These are phyloP conservation scores for Volvox africanus DNA, from an alignment of 139 green algal genomes.

Conservation along the genomic window DNA sequence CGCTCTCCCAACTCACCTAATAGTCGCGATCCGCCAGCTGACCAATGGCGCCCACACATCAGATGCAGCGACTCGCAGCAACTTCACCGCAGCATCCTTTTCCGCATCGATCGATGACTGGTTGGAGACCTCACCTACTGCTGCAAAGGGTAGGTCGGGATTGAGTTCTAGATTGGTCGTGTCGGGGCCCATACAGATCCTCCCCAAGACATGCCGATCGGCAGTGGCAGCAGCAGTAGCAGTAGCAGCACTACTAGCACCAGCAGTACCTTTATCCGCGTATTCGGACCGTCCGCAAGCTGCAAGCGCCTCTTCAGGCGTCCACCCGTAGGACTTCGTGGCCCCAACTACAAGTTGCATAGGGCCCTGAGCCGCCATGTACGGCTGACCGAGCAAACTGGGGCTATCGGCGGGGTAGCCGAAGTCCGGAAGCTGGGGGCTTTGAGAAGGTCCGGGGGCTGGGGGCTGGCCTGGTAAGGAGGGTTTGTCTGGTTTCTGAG, in stretches of 20 bases:
- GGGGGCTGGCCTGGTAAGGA: too few species aligned
- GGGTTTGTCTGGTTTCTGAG: too few species aligned
- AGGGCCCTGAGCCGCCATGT: conserved; percentile 74
- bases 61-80: conserved; percentile 54
- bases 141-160: not conserved
- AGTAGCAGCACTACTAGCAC: not conserved
- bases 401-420: conserved; percentile 60
- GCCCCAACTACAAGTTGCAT: conserved; percentile 76
- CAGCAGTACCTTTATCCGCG: not conserved
- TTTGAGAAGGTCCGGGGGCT: not conserved
- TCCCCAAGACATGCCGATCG: not conserved
- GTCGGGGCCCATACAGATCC: not conserved
- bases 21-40: conserved; percentile 56
- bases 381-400: conserved; percentile 83
- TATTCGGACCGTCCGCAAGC: conserved; percentile 49
- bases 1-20: not conserved
- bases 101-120: too few species aligned
- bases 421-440: not conserved
- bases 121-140: not conserved
- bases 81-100: not conserved
- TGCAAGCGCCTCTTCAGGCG: conserved; percentile 55
- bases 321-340: conserved; percentile 74
- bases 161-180: not conserved
- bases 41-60: conserved; percentile 69
- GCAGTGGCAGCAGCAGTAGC: not conserved